Evolutionary conservation across 1,284 basidiomycete species (phyloP).

Genomic region (Sparassis latifolia): DNA sequence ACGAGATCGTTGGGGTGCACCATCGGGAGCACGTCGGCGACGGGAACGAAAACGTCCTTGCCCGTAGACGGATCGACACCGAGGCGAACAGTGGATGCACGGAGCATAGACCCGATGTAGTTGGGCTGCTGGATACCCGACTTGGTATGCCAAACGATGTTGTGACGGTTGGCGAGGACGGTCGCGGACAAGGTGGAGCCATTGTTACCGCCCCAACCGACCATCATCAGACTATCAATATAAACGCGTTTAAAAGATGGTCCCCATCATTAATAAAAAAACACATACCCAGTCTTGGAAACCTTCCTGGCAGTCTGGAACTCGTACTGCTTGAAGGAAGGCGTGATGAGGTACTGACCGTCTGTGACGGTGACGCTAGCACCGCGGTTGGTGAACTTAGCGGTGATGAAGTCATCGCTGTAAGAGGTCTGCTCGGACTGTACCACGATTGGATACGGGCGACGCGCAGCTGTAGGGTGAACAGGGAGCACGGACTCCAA

Average conservation of each 20-base stretch:
- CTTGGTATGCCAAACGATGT: constrained; percentile 95
- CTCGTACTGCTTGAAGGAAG: constrained; percentile 76
- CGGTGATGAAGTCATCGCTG: constrained; percentile 75
- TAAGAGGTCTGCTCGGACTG: constrained; percentile 81
- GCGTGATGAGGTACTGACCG: constrained; percentile 73
- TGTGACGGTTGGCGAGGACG: constrained; percentile 93
- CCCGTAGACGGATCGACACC: constrained; percentile 80
- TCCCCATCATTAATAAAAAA: constrained; percentile 5
- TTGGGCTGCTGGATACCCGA: constrained; percentile 90
- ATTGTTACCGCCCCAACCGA: constrained; percentile 97
- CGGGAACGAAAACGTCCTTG: constrained; percentile 90
- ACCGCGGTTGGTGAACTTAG: constrained; percentile 82
- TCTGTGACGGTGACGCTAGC: constrained; percentile 66
- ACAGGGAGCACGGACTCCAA: constrained; percentile 61
- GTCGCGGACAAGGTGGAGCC: constrained; percentile 93
- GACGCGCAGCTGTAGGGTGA: constrained; percentile 83
- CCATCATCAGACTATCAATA: constrained; percentile 80
- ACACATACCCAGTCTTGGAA: constrained; percentile 84
- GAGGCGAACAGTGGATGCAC: constrained; percentile 91
- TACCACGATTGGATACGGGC: constrained; percentile 74
- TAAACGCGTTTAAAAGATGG: constrained; percentile 1
- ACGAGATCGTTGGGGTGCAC: constrained; percentile 99
- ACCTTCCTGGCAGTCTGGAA: constrained; percentile 90
- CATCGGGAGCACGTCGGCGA: constrained; percentile 94
- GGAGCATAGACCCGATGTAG: constrained; percentile 91